Conservation (phyloP, 306 rosid species). For the Quercus engelmannii region DNA sequence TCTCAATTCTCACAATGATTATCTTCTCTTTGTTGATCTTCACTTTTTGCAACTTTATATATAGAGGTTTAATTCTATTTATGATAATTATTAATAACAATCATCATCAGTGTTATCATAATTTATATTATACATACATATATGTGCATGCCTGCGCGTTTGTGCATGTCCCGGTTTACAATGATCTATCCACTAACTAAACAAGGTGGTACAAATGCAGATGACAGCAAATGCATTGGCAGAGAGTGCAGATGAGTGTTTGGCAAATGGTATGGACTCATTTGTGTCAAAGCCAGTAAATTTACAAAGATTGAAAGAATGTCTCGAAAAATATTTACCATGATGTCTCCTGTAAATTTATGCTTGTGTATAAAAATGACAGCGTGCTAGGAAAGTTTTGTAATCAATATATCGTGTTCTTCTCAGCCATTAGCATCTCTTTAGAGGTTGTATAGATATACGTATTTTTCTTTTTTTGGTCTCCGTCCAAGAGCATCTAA, state of each 20-base stretch:
- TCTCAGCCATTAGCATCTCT: conserved; percentile 19
- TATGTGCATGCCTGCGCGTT: background rate
- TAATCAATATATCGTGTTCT: conserved; percentile 42
- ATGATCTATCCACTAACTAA: background rate
- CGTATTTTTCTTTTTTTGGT: conserved; percentile 10
- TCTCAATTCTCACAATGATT: background rate
- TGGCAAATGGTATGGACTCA: conserved; percentile 82
- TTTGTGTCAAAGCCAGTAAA: conserved; percentile 85
- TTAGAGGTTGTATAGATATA: conserved; percentile 47
- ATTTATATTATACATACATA: background rate
- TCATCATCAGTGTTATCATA: background rate
- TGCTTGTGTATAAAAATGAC: conserved; percentile 43
- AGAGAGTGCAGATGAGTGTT: conserved; percentile 91
- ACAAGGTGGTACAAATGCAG: conserved; percentile 33
- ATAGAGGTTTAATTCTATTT: background rate
- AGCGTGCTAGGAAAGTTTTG: conserved; percentile 63
- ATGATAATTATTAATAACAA: background rate
- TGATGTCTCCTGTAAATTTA: conserved; percentile 50
- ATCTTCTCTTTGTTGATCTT: background rate
- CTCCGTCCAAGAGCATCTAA: conserved; percentile 5
- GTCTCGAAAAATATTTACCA: conserved; percentile 51
- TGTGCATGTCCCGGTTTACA: background rate
- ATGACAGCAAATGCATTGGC: conserved; percentile 86
- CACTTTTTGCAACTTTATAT: background rate
- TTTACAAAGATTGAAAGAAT: conserved; percentile 63